Conservation (phyloP, 208 protist genomes). For the Sergeia podlipaevii region DNA sequence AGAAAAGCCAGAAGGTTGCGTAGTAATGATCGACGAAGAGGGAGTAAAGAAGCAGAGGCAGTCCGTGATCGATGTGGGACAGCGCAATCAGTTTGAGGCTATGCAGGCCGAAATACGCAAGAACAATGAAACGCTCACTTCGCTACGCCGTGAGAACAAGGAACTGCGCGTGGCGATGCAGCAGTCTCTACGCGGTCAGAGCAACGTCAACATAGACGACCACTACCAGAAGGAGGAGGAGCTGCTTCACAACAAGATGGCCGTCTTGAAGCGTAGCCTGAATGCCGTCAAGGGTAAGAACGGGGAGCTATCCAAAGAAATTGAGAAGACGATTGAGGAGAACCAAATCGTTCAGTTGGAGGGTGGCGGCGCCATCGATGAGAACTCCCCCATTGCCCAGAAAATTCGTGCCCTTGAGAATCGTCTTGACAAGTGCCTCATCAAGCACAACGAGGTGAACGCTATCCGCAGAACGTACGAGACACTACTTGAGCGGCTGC, state of each 20-base stretch:
- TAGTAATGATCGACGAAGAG: conserved; percentile 7
- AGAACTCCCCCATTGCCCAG: conserved; percentile 75
- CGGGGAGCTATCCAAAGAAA: conserved; percentile 57
- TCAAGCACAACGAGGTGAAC: conserved; percentile 96
- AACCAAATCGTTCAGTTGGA: conserved; percentile 54
- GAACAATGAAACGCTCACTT: conserved; percentile 85
- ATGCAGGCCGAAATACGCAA: conserved; percentile 72
- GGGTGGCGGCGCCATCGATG: conserved; percentile 42
- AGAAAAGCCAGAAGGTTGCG: too few species aligned
- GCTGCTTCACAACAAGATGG: conserved; percentile 75
- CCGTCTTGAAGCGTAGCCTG: conserved; percentile 76
- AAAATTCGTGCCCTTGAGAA: conserved; percentile 95
- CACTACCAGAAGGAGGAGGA: conserved; percentile 78
- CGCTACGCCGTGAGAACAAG: conserved; percentile 87
- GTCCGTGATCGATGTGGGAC: conserved; percentile 81
- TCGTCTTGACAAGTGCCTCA: conserved; percentile 95
- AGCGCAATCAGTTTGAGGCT: conserved; percentile 83
- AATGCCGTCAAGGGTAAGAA: conserved; percentile 83
- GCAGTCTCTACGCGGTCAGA: conserved; percentile 57
- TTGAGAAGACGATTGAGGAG: conserved; percentile 45
- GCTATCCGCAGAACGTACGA: conserved; percentile 94
- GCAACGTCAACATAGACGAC: conserved; percentile 54
- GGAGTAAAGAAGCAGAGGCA: conserved; percentile 46
- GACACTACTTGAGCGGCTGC: conserved; percentile 91
- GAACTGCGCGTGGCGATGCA: conserved; percentile 53